phyloP scores from a whole-genome alignment of 805 yeast genomes.

The Candida vartiovaarae region DNA sequence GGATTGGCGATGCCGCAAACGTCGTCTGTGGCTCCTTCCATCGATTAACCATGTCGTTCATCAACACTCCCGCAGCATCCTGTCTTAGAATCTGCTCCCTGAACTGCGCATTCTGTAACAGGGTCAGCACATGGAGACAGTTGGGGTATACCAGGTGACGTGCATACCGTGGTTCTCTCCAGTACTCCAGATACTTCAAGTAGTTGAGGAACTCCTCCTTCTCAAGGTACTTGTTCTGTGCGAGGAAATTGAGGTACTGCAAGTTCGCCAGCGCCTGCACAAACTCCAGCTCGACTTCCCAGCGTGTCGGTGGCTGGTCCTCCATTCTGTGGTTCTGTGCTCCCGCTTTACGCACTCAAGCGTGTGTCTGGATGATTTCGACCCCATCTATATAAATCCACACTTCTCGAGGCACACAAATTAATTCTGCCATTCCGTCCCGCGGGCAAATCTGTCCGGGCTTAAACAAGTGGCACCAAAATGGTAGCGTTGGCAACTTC shows the following conservation, averaged over 20 bases:
- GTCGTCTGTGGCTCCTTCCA: slow-evolving; percentile 37
- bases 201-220: slow-evolving; percentile 69
- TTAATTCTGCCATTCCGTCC: too few relatives aligned
- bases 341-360: background rate
- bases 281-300: slow-evolving; percentile 90
- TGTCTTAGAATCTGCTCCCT: slow-evolving; percentile 49
- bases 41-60: slow-evolving; percentile 71
- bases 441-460: too few relatives aligned
- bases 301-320: slow-evolving; percentile 57
- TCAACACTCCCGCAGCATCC: slow-evolving; percentile 49
- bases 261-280: slow-evolving; percentile 89
- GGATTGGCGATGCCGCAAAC: slow-evolving; percentile 22
- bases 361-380: too few relatives aligned
- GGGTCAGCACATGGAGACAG: slow-evolving; percentile 66
- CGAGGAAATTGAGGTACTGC: slow-evolving; percentile 78
- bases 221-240: slow-evolving; percentile 73
- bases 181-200: slow-evolving; percentile 74
- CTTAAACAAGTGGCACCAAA: too few relatives aligned
- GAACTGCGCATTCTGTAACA: slow-evolving; percentile 42
- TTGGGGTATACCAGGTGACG: slow-evolving; percentile 77
- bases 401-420: too few relatives aligned
- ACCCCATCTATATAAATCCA: too few relatives aligned
- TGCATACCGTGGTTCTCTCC: slow-evolving; percentile 70
- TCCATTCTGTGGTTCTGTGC: background rate
- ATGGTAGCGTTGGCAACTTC: too few relatives aligned